Evolutionary conservation across 2,329 filamentous ascomycete species (phyloP).

Genomic region (Eurotiales sp.): DNA sequence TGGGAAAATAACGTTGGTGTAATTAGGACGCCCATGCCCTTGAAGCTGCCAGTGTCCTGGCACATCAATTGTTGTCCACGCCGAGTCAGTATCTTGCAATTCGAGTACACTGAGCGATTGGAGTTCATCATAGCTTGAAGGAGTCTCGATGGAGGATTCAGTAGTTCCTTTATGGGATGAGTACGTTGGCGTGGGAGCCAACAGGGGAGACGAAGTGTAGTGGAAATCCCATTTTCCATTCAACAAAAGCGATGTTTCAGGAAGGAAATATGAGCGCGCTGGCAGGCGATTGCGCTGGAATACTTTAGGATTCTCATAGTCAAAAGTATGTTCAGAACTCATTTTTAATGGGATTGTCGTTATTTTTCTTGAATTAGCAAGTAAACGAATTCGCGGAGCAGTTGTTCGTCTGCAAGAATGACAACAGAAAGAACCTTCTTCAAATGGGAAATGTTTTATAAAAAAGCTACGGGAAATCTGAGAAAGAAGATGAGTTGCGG

Average conservation of each 20-base stretch:
- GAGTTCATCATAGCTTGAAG: background rate
- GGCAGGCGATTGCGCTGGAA: conserved; percentile 54
- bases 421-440: no score
- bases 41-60: conserved; percentile 68
- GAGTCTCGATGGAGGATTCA: background rate
- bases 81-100: background rate
- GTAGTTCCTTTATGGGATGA: background rate
- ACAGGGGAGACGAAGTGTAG: conserved; percentile 44
- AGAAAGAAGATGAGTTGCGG: no score
- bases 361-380: no score
- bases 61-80: conserved; percentile 46
- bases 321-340: conserved; percentile 20
- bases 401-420: no score
- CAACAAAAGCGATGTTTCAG: conserved; percentile 42
- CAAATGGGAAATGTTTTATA: no score
- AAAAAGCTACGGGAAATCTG: no score
- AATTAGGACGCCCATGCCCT: conserved; percentile 63
- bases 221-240: conserved; percentile 59
- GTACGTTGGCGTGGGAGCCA: conserved; percentile 31
- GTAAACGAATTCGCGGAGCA: no score
- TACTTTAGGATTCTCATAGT: conserved; percentile 51
- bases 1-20: conserved; percentile 64
- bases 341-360: background rate
- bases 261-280: conserved; percentile 52
- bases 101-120: background rate